These are phyloP conservation scores for Biscutella laevigata DNA, from an alignment of 441 rosid genomes.

Conservation along the genomic window DNA sequence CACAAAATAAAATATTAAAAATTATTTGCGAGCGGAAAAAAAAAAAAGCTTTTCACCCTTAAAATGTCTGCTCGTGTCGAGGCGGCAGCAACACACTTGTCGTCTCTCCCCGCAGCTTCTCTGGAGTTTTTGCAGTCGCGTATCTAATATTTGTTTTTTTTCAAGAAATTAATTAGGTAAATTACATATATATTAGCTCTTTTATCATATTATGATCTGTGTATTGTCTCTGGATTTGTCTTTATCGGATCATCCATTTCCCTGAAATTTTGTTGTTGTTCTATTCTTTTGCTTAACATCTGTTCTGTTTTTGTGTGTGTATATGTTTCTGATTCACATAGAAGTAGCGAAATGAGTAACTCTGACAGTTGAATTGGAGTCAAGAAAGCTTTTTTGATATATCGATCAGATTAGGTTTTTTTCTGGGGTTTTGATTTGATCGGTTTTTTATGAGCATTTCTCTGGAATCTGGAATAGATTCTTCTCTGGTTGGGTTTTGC, in stretches of 20 bases:
- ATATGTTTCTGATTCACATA: background rate
- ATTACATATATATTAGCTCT: too few relatives aligned
- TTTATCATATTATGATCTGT: too few relatives aligned
- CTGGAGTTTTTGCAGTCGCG: conserved; percentile 19
- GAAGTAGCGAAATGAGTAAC: background rate
- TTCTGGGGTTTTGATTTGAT: conserved; percentile 4
- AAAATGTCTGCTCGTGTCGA: conserved; percentile 29
- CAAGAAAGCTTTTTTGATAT: background rate
- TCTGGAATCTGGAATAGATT: conserved; percentile 11
- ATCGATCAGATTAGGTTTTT: conserved; percentile 13
- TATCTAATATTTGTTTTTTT: conserved; percentile 13
- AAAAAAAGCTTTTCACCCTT: too few relatives aligned
- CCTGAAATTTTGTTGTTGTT: background rate
- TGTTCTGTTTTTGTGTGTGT: too few relatives aligned
- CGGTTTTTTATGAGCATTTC: background rate
- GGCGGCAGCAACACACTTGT: conserved; percentile 29
- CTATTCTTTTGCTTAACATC: conserved; percentile 8
- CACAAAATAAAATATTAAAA: too few relatives aligned
- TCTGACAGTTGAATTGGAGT: conserved; percentile 3
- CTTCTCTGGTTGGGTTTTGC: background rate
- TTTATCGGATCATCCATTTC: conserved; percentile 21
- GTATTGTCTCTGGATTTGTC: too few relatives aligned
- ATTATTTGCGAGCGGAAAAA: too few relatives aligned
- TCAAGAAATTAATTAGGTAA: conserved; percentile 15
- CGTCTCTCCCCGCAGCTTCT: conserved; percentile 22